Evolutionary conservation across 345 rosid genomes (phyloP).

Genomic region (Kernera saxatilis): DNA sequence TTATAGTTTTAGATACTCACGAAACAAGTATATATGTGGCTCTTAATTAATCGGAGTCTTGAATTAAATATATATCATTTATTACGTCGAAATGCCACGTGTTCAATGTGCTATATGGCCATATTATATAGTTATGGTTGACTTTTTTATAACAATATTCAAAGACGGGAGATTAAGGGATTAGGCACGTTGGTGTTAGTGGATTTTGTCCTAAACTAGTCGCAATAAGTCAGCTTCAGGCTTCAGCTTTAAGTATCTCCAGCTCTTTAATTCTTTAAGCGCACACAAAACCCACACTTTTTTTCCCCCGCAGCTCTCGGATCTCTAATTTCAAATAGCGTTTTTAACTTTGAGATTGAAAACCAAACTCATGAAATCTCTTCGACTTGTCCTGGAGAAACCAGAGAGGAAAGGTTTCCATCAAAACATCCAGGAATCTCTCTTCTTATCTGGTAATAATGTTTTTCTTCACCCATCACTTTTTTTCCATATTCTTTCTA

Average conservation of each 20-base stretch:
- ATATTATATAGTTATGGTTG: constrained; percentile 2
- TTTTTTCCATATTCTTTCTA: not conserved
- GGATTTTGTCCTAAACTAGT: constrained; percentile 21
- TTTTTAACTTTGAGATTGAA: not conserved
- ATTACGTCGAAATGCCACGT: not conserved
- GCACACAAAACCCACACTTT: constrained; percentile 15
- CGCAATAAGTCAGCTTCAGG: constrained; percentile 8
- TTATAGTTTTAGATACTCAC: not conserved
- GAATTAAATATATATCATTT: not conserved
- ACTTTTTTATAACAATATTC: not conserved
- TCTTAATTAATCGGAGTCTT: not conserved
- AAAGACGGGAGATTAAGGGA: constrained; percentile 12
- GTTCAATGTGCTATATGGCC: not conserved
- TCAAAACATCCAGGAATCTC: constrained; percentile 4
- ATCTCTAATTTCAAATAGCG: constrained; percentile 22
- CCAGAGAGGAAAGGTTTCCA: constrained; percentile 20
- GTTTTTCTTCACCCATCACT: not conserved
- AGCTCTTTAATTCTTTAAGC: constrained; percentile 24
- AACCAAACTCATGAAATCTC: constrained; percentile 16
- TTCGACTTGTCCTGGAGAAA: constrained; percentile 5
- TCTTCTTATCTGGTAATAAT: constrained; percentile 18
- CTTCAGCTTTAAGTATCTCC: constrained; percentile 23
- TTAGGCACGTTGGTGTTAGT: constrained; percentile 29
- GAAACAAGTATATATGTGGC: not conserved
- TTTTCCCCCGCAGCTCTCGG: constrained; percentile 27